Evolutionary conservation across 2,329 filamentous ascomycete species (phyloP).

Genomic region (Ophiostoma australiae): DNA sequence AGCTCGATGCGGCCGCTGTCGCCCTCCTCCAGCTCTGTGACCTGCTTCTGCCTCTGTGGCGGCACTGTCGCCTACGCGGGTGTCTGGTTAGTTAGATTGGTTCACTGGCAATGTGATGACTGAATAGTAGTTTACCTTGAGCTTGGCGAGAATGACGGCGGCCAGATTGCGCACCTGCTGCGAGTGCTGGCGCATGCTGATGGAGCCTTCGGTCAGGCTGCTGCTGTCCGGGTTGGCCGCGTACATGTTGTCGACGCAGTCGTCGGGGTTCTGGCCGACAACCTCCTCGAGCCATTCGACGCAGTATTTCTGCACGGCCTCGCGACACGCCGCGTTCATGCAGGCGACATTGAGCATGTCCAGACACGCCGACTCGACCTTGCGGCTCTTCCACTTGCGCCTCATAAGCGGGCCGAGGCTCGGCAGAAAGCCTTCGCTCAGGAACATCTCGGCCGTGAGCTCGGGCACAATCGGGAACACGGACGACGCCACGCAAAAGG

Average conservation of each 20-base stretch:
- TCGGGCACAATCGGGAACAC: constrained; percentile 82
- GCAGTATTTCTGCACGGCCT: constrained; percentile 80
- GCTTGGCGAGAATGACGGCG: constrained; percentile 70
- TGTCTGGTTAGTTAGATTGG: constrained; percentile 45
- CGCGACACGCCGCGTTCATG: constrained; percentile 75
- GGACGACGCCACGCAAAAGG: constrained; percentile 85
- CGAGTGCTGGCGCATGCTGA: constrained; percentile 57
- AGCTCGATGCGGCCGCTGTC: constrained; percentile 38
- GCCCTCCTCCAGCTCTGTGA: constrained; percentile 35
- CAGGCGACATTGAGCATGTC: constrained; percentile 90
- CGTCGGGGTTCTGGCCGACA: constrained; percentile 65
- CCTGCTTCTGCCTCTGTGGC: constrained; percentile 37
- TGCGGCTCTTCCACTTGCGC: constrained; percentile 74
- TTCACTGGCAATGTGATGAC: constrained; percentile 13
- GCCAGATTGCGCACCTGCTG: constrained; percentile 60
- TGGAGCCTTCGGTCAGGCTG: constrained; percentile 51
- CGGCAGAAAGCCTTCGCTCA: constrained; percentile 80
- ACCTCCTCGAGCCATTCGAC: constrained; percentile 81
- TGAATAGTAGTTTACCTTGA: constrained; percentile 52
- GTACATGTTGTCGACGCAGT: constrained; percentile 46
- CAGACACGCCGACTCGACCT: constrained; percentile 79
- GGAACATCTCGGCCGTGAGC: constrained; percentile 70
- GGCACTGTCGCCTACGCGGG: constrained; percentile 45
- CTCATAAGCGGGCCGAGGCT: constrained; percentile 72
- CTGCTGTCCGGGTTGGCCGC: constrained; percentile 51